phyloP scores from a whole-genome alignment of 345 rosid species.

The Lagerstroemia speciosa region DNA sequence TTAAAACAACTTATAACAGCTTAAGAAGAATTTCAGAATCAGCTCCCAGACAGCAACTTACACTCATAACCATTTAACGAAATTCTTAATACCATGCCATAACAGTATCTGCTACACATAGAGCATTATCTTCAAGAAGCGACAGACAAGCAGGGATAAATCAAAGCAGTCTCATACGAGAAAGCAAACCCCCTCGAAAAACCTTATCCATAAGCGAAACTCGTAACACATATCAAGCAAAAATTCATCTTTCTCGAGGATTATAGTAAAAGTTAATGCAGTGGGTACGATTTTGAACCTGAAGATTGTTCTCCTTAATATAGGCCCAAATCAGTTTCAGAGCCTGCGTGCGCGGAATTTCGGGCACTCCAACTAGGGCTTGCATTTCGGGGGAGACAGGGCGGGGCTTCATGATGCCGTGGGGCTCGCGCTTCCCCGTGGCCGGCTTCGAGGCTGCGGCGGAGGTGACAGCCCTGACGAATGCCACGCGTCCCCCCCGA shows the following conservation, averaged over 20 bases:
- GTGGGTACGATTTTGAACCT: slow-evolving; percentile 24
- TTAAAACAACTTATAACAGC: too few species aligned
- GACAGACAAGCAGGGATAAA: too few species aligned
- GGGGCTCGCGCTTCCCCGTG: slow-evolving; percentile 42
- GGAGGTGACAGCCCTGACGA: slow-evolving; percentile 28
- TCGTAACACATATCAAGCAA: too few species aligned
- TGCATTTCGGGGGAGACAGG: slow-evolving; percentile 84
- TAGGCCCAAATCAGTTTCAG: slow-evolving; percentile 85
- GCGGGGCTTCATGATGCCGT: slow-evolving; percentile 82
- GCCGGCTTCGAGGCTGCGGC: slow-evolving; percentile 54
- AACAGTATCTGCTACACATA: not conserved
- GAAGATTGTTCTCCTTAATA: slow-evolving; percentile 78
- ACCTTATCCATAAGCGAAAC: not conserved
- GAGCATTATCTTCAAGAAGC: not conserved
- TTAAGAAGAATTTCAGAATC: too few species aligned
- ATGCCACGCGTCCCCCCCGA: slow-evolving; percentile 9
- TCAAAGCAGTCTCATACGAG: not conserved
- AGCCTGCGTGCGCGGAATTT: slow-evolving; percentile 80
- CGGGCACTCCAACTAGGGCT: slow-evolving; percentile 73
- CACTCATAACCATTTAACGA: too few species aligned
- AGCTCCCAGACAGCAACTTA: too few species aligned
- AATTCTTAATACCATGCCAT: too few species aligned
- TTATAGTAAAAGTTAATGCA: not conserved
- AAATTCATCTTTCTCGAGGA: not conserved
- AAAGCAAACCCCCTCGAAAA: not conserved